These are phyloP conservation scores for Hamamelis virginiana DNA, from an alignment of 164 flowering plant genomes.

Conservation along the genomic window DNA sequence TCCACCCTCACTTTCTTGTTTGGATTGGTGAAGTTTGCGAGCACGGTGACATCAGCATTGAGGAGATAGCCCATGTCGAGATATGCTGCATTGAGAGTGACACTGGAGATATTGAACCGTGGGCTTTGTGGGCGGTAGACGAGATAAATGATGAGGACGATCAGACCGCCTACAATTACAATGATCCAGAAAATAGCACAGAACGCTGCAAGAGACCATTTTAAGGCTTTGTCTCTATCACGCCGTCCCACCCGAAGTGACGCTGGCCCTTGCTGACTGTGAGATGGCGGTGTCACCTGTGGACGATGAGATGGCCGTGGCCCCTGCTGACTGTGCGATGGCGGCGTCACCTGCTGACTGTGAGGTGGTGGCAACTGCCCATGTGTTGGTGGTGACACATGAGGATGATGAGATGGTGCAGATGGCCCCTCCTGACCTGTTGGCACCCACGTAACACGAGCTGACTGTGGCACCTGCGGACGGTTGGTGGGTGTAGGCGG, in stretches of 20 bases:
- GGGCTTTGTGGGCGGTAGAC: constrained; percentile 65
- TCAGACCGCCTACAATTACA: constrained; percentile 57
- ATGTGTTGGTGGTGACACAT: too few relatives aligned
- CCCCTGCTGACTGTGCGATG: too few relatives aligned
- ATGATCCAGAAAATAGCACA: constrained; percentile 59
- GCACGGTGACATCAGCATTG: constrained; percentile 62
- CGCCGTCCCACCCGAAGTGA: too few relatives aligned
- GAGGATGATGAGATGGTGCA: too few relatives aligned
- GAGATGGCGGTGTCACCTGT: too few relatives aligned
- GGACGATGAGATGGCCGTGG: too few relatives aligned
- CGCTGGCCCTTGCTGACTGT: constrained; percentile 9
- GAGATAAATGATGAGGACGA: constrained; percentile 67
- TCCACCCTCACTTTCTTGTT: constrained; percentile 62
- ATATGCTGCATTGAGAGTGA: constrained; percentile 70
- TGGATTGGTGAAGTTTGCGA: constrained; percentile 75
- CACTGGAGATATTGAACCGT: constrained; percentile 48
- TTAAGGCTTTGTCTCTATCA: constrained; percentile 35
- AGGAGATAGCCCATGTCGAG: constrained; percentile 68
- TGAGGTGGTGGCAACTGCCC: too few relatives aligned
- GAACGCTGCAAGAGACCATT: constrained; percentile 53
- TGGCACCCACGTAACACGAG: too few relatives aligned
- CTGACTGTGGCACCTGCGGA: background rate
- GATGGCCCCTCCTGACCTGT: too few relatives aligned
- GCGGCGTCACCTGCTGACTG: too few relatives aligned
- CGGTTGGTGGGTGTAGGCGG: constrained; percentile 2